These are phyloP conservation scores for Ascochyta koolunga DNA, from an alignment of 2,329 filamentous ascomycete genomes.

Conservation along the genomic window DNA sequence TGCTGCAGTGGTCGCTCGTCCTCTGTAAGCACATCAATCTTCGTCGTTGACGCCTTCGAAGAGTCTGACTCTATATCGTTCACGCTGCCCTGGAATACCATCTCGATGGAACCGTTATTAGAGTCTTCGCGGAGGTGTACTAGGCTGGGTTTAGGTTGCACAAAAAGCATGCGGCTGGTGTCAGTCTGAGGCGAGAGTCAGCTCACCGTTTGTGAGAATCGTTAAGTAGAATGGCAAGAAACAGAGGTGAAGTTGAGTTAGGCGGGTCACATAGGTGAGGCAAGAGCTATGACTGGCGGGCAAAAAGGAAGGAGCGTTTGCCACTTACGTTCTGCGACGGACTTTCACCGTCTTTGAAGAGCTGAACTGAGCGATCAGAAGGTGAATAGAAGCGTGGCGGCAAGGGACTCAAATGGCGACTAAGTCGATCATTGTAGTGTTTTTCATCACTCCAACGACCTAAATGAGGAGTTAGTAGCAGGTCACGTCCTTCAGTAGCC, in stretches of 20 bases:
- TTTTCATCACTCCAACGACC: slow-evolving; percentile 26
- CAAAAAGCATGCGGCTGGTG: slow-evolving; percentile 30
- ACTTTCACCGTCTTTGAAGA: slow-evolving; percentile 28
- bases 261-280: neutral
- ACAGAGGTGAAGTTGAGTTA: slow-evolving; percentile 10
- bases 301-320: slow-evolving; percentile 20
- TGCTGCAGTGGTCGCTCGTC: slow-evolving; percentile 4
- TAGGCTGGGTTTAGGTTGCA: slow-evolving; percentile 14
- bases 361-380: slow-evolving; percentile 23
- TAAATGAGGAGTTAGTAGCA: slow-evolving; percentile 14
- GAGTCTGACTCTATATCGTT: slow-evolving; percentile 29
- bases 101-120: slow-evolving; percentile 28
- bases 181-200: slow-evolving; percentile 32
- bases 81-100: slow-evolving; percentile 34
- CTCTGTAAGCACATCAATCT: neutral
- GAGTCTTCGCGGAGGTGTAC: slow-evolving; percentile 18
- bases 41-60: slow-evolving; percentile 15
- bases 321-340: slow-evolving; percentile 44
- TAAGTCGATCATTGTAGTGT: slow-evolving; percentile 9
- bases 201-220: neutral
- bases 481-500: slow-evolving; percentile 3
- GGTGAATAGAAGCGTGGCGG: slow-evolving; percentile 43
- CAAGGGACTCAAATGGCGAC: slow-evolving; percentile 15
- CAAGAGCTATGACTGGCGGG: slow-evolving; percentile 11
- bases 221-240: neutral